Conservation (phyloP, 1,284 basidiomycete genomes). For the Pholiota adiposa region DNA sequence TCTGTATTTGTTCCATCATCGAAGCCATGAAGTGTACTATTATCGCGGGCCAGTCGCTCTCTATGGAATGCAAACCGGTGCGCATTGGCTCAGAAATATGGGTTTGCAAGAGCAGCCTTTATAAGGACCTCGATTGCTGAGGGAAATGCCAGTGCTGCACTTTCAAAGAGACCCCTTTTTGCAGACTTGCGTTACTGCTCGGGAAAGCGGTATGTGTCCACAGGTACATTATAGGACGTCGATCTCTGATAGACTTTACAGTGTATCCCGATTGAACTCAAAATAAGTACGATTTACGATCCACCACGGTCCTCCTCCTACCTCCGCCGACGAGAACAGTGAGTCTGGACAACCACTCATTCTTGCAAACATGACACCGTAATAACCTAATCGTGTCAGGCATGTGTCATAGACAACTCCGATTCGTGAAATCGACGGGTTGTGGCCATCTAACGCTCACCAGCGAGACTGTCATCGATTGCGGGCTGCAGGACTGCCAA, state of each 20-base stretch:
- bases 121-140: slow-evolving; percentile 20
- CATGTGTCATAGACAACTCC: slow-evolving; percentile 71
- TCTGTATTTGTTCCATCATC: slow-evolving; percentile 20
- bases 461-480: slow-evolving; percentile 58
- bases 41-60: slow-evolving; percentile 16
- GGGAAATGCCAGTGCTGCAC: slow-evolving; percentile 10
- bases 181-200: slow-evolving; percentile 6
- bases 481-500: slow-evolving; percentile 45
- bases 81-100: slow-evolving; percentile 25
- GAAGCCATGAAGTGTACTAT: slow-evolving; percentile 15
- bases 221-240: slow-evolving; percentile 17
- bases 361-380: slow-evolving; percentile 30
- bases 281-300: slow-evolving; percentile 39
- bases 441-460: slow-evolving; percentile 64
- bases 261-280: slow-evolving; percentile 37
- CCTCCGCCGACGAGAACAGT: slow-evolving; percentile 65
- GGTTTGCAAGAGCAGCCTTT: slow-evolving; percentile 20
- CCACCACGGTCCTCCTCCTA: slow-evolving; percentile 48
- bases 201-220: slow-evolving; percentile 19
- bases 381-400: slow-evolving; percentile 31
- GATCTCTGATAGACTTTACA: slow-evolving; percentile 35
- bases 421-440: slow-evolving; percentile 48
- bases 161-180: slow-evolving; percentile 13
- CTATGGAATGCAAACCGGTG: slow-evolving; percentile 27
- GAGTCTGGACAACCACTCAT: slow-evolving; percentile 34